Evolutionary conservation across 176 grass and related monocot species (phyloP).

Genomic region (Ampelocalamus luodianensis): DNA sequence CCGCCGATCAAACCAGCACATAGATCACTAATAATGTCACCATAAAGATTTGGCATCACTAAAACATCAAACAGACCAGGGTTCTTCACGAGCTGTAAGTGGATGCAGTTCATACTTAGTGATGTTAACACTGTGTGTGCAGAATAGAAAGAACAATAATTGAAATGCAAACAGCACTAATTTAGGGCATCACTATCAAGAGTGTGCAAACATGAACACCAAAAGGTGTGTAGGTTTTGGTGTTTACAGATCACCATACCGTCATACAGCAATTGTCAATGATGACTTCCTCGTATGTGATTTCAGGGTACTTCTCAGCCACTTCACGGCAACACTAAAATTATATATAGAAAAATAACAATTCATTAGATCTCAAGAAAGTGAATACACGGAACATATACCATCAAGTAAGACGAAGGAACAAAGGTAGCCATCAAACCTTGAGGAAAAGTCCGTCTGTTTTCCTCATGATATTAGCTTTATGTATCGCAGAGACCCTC

Average conservation of each 20-base stretch:
- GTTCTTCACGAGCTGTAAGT: constrained; percentile 88
- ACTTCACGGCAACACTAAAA: constrained; percentile 96
- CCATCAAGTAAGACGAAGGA: constrained; percentile 27
- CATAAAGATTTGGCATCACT: constrained; percentile 98
- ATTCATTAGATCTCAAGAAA: constrained; percentile 12
- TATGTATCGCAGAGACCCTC: constrained; percentile 95
- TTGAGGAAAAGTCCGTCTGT: constrained; percentile 98
- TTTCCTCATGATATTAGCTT: constrained; percentile 99
- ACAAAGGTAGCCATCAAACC: constrained; percentile 50
- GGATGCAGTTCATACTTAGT: constrained; percentile 34
- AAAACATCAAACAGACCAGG: constrained; percentile 88
- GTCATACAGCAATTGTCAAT: constrained; percentile 99
- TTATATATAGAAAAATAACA: constrained; percentile 28
- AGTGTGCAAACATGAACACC: background rate
- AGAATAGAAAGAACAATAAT: background rate
- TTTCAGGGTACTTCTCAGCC: constrained; percentile 95
- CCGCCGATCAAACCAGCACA: constrained; percentile 96
- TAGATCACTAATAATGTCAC: constrained; percentile 98
- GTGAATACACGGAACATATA: constrained; percentile 4
- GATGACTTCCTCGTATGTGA: constrained; percentile 91
- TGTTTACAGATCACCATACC: constrained; percentile 51
- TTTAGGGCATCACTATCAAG: constrained; percentile 12
- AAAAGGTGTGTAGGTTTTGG: constrained; percentile 4
- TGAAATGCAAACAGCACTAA: background rate
- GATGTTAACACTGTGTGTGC: background rate